These are phyloP conservation scores for Macrotyloma uniflorum DNA, from an alignment of 306 rosid species.

Conservation along the genomic window DNA sequence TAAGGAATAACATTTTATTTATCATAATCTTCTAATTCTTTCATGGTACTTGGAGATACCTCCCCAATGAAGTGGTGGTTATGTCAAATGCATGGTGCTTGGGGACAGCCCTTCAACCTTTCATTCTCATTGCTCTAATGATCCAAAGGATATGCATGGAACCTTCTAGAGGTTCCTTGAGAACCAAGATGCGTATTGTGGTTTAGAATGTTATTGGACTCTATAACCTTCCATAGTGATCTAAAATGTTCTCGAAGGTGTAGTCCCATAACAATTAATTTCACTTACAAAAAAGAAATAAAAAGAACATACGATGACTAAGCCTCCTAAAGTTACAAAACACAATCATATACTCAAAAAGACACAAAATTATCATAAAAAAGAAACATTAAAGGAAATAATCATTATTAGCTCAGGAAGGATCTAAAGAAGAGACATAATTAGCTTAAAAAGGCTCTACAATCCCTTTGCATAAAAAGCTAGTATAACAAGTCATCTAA, in stretches of 20 bases:
- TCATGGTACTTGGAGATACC: not conserved
- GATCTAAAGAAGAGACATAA: not conserved
- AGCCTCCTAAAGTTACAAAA: not conserved
- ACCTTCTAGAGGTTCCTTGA: not conserved
- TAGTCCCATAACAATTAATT: not conserved
- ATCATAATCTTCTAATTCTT: not conserved
- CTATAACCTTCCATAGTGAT: not conserved
- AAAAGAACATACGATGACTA: not conserved
- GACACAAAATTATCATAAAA: not conserved
- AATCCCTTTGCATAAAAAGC: not conserved
- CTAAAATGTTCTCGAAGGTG: not conserved
- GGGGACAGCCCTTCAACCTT: not conserved
- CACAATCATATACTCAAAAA: not conserved
- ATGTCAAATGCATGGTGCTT: not conserved
- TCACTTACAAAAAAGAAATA: not conserved
- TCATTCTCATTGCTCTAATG: not conserved
- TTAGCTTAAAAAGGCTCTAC: not conserved
- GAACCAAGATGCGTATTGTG: not conserved
- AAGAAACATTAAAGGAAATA: not conserved
- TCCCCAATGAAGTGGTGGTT: not conserved
- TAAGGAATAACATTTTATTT: not conserved
- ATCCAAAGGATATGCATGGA: not conserved
- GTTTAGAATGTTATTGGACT: not conserved
- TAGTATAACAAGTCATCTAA: not conserved
- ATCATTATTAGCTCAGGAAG: not conserved